Evolutionary conservation across 2,329 filamentous ascomycete species (phyloP).

Genomic region (Diaporthe nobilis): DNA sequence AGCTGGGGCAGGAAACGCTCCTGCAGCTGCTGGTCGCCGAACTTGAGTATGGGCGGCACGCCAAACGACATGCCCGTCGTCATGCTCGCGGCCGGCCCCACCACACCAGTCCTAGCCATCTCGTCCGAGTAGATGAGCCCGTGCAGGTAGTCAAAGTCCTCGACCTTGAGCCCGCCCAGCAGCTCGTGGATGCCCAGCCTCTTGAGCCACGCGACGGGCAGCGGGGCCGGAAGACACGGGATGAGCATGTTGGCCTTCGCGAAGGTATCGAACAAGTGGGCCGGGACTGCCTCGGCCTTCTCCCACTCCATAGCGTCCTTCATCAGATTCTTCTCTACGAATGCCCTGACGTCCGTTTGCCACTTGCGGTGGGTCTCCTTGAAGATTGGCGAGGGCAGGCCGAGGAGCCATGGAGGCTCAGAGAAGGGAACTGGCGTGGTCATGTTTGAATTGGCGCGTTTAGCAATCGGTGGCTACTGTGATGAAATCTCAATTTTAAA

Average conservation of each 20-base stretch:
- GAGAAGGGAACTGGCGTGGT: conserved; percentile 72
- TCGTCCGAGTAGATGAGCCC: conserved; percentile 79
- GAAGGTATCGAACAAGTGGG: conserved; percentile 75
- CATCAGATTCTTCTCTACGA: conserved; percentile 74
- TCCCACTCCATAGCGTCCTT: conserved; percentile 80
- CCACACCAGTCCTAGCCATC: conserved; percentile 75
- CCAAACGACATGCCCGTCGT: conserved; percentile 82
- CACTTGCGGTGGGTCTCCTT: conserved; percentile 74
- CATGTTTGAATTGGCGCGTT: background rate
- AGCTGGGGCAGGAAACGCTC: conserved; percentile 78
- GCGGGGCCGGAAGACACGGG: conserved; percentile 77
- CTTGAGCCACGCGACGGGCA: conserved; percentile 78
- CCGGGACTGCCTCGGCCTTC: conserved; percentile 72
- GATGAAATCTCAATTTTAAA: background rate
- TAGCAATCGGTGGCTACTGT: background rate
- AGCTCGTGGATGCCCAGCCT: conserved; percentile 76
- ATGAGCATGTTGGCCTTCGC: conserved; percentile 77
- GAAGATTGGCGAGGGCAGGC: conserved; percentile 81
- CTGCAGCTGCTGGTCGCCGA: conserved; percentile 73
- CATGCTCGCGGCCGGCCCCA: conserved; percentile 74
- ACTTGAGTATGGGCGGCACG: conserved; percentile 79
- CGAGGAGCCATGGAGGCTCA: conserved; percentile 79
- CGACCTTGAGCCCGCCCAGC: conserved; percentile 75
- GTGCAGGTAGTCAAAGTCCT: conserved; percentile 82
- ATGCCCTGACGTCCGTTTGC: conserved; percentile 77